Conservation (phyloP, 1,284 basidiomycete genomes). For the Phylloboletellus chloephorus region DNA sequence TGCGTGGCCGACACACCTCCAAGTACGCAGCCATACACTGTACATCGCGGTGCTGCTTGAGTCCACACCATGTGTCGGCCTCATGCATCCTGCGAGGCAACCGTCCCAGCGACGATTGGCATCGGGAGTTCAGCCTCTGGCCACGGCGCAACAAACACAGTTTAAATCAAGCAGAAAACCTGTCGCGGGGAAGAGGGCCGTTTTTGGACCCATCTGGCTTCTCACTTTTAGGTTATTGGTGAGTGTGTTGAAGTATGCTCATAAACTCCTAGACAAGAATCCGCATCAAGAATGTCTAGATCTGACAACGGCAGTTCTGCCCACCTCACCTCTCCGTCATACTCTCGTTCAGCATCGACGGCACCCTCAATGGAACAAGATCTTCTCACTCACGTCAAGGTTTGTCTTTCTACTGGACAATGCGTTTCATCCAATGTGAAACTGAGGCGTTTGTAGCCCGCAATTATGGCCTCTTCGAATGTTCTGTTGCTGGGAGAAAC, state of each 20-base stretch:
- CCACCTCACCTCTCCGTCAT: conserved; percentile 8
- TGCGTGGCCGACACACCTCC: neutral
- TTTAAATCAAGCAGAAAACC: conserved; percentile 1
- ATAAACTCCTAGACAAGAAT: conserved; percentile 1
- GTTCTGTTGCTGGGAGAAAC: conserved; percentile 26
- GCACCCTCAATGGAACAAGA: conserved; percentile 10
- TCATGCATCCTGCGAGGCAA: conserved; percentile 16
- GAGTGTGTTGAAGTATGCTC: conserved; percentile 6
- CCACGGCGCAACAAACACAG: conserved; percentile 2
- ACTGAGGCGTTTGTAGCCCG: conserved; percentile 14
- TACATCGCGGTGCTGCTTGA: neutral
- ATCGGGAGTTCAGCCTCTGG: conserved; percentile 1
- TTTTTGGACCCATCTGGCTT: neutral
- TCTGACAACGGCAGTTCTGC: conserved; percentile 10
- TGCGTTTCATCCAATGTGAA: neutral
- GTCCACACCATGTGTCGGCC: conserved; percentile 18
- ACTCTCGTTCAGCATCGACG: conserved; percentile 14
- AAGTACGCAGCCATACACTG: neutral
- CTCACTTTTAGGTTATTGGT: conserved; percentile 8
- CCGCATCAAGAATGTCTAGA: conserved; percentile 16
- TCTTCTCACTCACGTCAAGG: conserved; percentile 4
- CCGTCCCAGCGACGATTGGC: conserved; percentile 2
- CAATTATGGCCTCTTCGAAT: conserved; percentile 10
- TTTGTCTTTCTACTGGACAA: conserved; percentile 6
- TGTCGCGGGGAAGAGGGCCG: neutral